Percentiles rank a stretch among this genome's conserved stretches.
phyloP scores from a whole-genome alignment of 805 yeast genomes.

The Wickerhamia fluorescens region DNA sequence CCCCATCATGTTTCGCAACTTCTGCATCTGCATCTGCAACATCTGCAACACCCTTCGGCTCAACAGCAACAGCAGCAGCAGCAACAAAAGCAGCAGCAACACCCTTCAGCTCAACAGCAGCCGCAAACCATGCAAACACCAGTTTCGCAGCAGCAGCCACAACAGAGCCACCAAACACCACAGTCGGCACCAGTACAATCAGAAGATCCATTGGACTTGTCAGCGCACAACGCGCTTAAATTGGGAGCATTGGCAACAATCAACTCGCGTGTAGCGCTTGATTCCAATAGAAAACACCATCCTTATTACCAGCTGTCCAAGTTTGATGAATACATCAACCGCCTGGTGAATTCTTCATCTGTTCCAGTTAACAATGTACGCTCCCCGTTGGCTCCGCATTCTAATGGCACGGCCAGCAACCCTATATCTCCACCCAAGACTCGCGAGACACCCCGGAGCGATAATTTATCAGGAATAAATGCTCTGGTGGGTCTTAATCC shows the following conservation, averaged over 20 bases:
- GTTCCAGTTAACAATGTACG: conserved; percentile 24
- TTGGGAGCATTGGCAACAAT: conserved; percentile 63
- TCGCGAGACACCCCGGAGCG: conserved; percentile 2
- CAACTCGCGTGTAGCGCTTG: conserved; percentile 46
- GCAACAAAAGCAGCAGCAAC: conserved; percentile 4
- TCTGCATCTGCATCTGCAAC: conserved; percentile 2
- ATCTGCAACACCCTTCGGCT: conserved; percentile 1
- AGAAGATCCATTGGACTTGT: conserved; percentile 19
- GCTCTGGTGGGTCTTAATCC: conserved; percentile 2
- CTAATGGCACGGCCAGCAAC: not conserved
- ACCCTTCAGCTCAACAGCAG: conserved; percentile 5
- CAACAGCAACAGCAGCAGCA: conserved; percentile 1
- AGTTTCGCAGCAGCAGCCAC: conserved; percentile 4
- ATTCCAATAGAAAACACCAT: conserved; percentile 28
- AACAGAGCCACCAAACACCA: conserved; percentile 8
- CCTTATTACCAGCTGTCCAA: conserved; percentile 5
- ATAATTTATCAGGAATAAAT: conserved; percentile 9
- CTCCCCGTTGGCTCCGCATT: conserved; percentile 8
- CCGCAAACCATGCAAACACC: conserved; percentile 4
- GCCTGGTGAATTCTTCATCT: conserved; percentile 29
- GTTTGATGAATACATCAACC: conserved; percentile 30
- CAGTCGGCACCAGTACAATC: conserved; percentile 4
- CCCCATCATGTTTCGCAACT: conserved; percentile 1
- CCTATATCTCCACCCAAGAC: not conserved
- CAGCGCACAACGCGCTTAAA: conserved; percentile 43